phyloP scores from a whole-genome alignment of 495 filamentous ascomycete genomes.

The Aspergillus nidulans region DNA sequence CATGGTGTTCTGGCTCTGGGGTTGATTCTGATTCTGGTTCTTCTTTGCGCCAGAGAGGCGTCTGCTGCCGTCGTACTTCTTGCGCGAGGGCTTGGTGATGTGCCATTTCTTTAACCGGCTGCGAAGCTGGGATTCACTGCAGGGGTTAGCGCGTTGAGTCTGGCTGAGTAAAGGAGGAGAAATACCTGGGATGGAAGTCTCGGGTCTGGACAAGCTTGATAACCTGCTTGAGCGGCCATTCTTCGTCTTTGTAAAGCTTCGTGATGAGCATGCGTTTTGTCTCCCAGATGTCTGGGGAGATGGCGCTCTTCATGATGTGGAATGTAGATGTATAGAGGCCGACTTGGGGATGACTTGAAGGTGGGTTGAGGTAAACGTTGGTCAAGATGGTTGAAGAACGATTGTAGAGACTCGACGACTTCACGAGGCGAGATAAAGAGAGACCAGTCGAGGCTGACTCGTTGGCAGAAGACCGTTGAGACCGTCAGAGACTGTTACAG shows the following conservation, averaged over 20 bases:
- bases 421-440: no score
- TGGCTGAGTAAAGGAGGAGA: background rate
- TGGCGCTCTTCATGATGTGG: conserved; percentile 10
- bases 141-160: background rate
- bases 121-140: conserved; percentile 12
- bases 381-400: no score
- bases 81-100: conserved; percentile 16
- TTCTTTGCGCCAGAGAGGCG: conserved; percentile 4
- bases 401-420: no score
- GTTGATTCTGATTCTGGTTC: no score
- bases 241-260: conserved; percentile 15
- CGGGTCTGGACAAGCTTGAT: conserved; percentile 11
- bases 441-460: no score
- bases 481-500: no score
- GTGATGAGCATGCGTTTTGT: conserved; percentile 10
- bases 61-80: conserved; percentile 7
- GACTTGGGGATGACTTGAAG: background rate
- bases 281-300: conserved; percentile 15
- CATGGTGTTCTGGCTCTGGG: background rate
- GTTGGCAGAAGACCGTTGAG: no score
- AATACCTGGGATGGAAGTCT: conserved; percentile 13
- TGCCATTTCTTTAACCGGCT: conserved; percentile 16
- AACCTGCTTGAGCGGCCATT: conserved; percentile 19
- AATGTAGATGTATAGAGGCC: background rate
- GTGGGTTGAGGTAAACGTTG: no score